phyloP scores from a whole-genome alignment of 176 grass and related monocot genomes.

The Carex littledalei region DNA sequence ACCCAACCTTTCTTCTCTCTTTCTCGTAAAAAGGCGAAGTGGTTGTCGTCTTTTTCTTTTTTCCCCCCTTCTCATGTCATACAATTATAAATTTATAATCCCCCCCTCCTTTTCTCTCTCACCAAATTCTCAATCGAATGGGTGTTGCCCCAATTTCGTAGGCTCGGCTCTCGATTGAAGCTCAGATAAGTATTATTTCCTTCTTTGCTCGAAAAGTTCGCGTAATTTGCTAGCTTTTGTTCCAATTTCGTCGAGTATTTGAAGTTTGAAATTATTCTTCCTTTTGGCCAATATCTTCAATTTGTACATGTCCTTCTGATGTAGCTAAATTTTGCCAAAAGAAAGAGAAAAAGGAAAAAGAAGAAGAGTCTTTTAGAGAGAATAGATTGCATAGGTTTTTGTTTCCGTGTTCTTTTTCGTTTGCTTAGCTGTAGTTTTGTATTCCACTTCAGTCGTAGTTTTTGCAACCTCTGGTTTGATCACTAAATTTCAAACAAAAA shows the following conservation, averaged over 20 bases:
- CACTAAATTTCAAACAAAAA: background rate
- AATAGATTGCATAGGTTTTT: background rate
- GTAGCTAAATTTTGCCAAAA: background rate
- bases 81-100: too few relatives aligned
- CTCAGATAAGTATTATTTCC: background rate
- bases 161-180: background rate
- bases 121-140: background rate
- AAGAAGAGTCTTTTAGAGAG: background rate
- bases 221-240: background rate
- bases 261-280: background rate
- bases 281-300: too few relatives aligned
- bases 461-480: background rate
- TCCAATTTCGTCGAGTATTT: background rate
- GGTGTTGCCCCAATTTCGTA: conserved; percentile 2
- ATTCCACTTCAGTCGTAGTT: background rate
- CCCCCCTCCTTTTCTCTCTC: background rate
- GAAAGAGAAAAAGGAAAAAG: background rate
- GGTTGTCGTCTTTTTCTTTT: background rate
- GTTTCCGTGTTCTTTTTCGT: background rate
- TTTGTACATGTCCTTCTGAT: background rate
- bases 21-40: background rate
- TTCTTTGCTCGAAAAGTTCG: background rate
- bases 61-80: background rate
- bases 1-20: background rate
- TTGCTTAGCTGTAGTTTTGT: background rate